Conservation (phyloP, 1,139 yeast genomes). For the Trichomonascaceae sp. region DNA sequence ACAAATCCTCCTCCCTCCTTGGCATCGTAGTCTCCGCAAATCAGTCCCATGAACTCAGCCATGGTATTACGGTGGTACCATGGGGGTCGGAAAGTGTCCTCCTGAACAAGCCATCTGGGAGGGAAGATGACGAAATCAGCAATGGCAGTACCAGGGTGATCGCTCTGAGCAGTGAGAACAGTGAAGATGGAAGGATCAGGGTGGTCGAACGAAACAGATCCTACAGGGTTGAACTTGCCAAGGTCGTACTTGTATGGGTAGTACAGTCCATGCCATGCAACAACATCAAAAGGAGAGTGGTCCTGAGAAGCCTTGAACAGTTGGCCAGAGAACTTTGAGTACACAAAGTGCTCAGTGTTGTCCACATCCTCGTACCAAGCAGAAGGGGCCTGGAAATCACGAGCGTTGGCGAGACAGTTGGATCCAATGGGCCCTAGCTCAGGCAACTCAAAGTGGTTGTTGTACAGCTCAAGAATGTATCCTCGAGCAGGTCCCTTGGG, state of each 20-base stretch:
- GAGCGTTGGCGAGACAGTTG: constrained; percentile 21
- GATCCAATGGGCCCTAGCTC: constrained; percentile 23
- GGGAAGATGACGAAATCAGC: constrained; percentile 23
- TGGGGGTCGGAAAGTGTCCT: constrained; percentile 22
- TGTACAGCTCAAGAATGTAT: constrained; percentile 18
- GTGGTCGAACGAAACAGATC: constrained; percentile 21
- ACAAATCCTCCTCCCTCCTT: constrained; percentile 19
- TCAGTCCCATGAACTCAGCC: constrained; percentile 23
- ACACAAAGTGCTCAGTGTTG: constrained; percentile 10
- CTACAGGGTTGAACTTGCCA: constrained; percentile 17
- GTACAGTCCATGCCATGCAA: constrained; percentile 23
- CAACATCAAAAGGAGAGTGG: constrained; percentile 22
- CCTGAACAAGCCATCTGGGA: constrained; percentile 22
- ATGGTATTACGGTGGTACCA: constrained; percentile 21
- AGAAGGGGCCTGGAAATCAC: constrained; percentile 20
- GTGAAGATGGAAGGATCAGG: constrained; percentile 21
- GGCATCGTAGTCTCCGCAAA: constrained; percentile 19
- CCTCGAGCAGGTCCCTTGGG: constrained; percentile 14
- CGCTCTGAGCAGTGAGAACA: constrained; percentile 19
- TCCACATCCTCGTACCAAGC: constrained; percentile 13
- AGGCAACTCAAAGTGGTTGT: constrained; percentile 20
- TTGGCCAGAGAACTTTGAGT: constrained; percentile 16
- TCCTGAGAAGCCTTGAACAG: constrained; percentile 14
- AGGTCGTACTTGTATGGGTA: constrained; percentile 23
- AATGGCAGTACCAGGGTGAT: constrained; percentile 18